Conservation (phyloP, 106 monocot species). For the Cymbidium sinense region DNA sequence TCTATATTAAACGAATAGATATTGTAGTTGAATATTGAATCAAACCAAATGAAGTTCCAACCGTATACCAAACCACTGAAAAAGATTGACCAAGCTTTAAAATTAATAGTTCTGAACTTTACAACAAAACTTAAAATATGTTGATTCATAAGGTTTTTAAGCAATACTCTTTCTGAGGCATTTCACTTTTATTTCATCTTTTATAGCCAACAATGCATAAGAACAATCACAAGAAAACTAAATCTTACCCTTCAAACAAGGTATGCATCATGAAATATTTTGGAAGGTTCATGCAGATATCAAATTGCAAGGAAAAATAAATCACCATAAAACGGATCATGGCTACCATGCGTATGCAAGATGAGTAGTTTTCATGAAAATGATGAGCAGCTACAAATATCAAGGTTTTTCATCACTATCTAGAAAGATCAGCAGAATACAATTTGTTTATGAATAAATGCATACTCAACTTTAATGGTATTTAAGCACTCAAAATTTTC, state of each 20-base stretch:
- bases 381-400: background rate
- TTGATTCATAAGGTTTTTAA: background rate
- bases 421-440: background rate
- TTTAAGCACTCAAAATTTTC: background rate
- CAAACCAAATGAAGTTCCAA: background rate
- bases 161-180: background rate
- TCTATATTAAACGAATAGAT: background rate
- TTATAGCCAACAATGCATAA: background rate
- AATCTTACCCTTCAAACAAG: background rate
- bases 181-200: background rate
- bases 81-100: background rate
- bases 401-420: background rate
- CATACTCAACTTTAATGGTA: background rate
- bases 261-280: background rate
- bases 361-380: background rate
- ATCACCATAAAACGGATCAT: background rate
- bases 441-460: background rate
- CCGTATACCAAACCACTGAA: background rate
- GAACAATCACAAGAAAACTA: background rate
- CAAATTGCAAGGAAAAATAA: too few relatives aligned
- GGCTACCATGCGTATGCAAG: background rate
- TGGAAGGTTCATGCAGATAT: background rate
- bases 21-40: background rate
- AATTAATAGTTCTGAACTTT: too few relatives aligned
- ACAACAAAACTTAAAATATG: too few relatives aligned